Base-by-base conservation (phyloP, 345 rosid species). In the Mallotus nudiflorus region DNA sequence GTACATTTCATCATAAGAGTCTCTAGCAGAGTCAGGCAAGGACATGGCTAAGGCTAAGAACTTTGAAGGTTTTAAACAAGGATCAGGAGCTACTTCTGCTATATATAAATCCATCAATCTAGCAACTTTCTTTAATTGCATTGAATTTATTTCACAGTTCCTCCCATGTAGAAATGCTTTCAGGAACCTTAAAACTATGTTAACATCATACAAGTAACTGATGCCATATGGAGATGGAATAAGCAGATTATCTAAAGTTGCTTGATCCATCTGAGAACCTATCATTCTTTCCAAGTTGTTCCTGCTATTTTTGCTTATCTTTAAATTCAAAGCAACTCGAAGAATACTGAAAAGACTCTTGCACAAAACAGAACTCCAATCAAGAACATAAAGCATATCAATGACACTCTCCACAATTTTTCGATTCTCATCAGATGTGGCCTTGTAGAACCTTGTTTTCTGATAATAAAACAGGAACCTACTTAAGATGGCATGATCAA, bases 71-170 rank as follows among this genome's bases (percentile, higher is more conserved):
- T 82, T 92, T 63, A 92, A 68, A 67, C 79, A 85, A 64, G 88
- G 99, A 81, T 95, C 99, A 3, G 99, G 92, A 35, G 99, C 96
- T 72, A 95, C 97, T 80, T 95, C 97, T 42, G 88, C 86, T 68
- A 89, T 68, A 72, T 92, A 95, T 71, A 79, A 80, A 77, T 95
- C 99, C 77, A 92, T 77, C 85, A 95, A 85, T 63, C 80, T 56
- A 18, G 86, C 78, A 25, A 90, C 97, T 79, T 89, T 95, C 77
- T 73, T 82, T 79, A 85, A 20, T 20, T 60, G 78, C 67, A 46
- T 25, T 18, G 70, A 48, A 52, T 79, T 78, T 22, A 51, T 59
- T 68, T 58, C 77, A 58, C 64, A 15, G 29, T 62, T 81, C 77
- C 82, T 80, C 73, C 71, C 81, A 1, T 28, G 55, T 1, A 86